phyloP scores from a whole-genome alignment of 345 rosid species.

The Bretschneidera sinensis region DNA sequence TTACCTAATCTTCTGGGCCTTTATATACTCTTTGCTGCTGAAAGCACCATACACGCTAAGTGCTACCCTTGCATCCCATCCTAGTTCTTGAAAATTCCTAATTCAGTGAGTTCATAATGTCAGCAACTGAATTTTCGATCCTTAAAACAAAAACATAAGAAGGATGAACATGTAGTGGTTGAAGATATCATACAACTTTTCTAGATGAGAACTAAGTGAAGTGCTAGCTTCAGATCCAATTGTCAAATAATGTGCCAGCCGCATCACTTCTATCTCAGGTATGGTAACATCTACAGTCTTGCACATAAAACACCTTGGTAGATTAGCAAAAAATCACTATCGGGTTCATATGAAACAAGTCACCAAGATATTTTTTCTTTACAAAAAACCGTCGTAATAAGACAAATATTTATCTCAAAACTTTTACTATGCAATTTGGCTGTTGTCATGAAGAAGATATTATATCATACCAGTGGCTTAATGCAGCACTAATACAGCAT shows the following conservation, averaged over 20 bases:
- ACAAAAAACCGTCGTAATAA: too few relatives aligned
- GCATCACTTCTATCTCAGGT: constrained; percentile 73
- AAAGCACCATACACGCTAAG: constrained; percentile 55
- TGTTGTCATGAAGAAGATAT: not conserved
- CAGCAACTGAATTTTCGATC: constrained; percentile 3
- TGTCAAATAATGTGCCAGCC: constrained; percentile 68
- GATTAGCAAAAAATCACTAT: constrained; percentile 16
- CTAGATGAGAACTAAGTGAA: constrained; percentile 40
- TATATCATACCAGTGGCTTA: not conserved
- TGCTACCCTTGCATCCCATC: constrained; percentile 69
- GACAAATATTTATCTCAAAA: too few relatives aligned
- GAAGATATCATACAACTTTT: constrained; percentile 38
- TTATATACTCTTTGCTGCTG: constrained; percentile 48
- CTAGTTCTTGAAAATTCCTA: constrained; percentile 44
- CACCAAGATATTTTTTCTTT: not conserved
- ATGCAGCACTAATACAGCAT: too few relatives aligned
- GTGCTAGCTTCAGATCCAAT: constrained; percentile 59
- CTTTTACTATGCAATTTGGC: too few relatives aligned
- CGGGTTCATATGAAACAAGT: not conserved
- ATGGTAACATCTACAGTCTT: constrained; percentile 59
- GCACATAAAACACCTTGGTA: constrained; percentile 1
- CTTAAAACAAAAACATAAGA: not conserved
- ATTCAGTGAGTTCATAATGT: constrained; percentile 11
- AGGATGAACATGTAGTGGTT: not conserved
- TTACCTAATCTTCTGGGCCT: constrained; percentile 63